These are phyloP conservation scores for Fraxinus anomala DNA, from an alignment of 257 asterid species.

Conservation along the genomic window DNA sequence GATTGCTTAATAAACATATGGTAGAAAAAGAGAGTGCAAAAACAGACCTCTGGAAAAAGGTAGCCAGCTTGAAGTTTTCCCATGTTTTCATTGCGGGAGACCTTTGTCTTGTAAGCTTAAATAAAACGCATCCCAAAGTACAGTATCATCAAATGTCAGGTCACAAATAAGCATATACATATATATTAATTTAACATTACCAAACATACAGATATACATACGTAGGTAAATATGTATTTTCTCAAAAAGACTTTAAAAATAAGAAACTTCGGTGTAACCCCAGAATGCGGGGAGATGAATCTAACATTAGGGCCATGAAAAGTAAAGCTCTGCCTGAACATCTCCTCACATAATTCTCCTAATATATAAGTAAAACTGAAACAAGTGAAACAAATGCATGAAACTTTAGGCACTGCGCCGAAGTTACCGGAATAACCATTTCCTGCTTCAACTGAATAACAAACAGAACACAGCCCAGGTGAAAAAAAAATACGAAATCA, in stretches of 20 bases:
- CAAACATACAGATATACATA: neutral
- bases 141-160: conserved; percentile 15
- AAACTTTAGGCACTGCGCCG: neutral
- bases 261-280: neutral
- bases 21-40: conserved; percentile 6
- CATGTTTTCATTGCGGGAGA: conserved; percentile 80
- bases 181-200: neutral
- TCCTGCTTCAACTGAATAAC: neutral
- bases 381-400: neutral
- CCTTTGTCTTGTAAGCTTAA: conserved; percentile 77
- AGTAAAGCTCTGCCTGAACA: neutral
- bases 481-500: neutral
- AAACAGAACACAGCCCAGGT: neutral
- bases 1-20: conserved; percentile 1
- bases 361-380: neutral
- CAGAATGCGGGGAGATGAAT: neutral
- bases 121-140: conserved; percentile 32
- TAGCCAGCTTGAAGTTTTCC: conserved; percentile 98
- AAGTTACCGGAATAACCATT: neutral
- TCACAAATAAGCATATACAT: neutral
- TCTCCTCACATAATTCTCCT: neutral
- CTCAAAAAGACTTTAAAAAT: neutral
- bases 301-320: neutral
- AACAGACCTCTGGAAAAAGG: conserved; percentile 91
- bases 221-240: neutral